These are phyloP conservation scores for Raffaelea albimanens DNA, from an alignment of 2,329 filamentous ascomycete species.

Conservation along the genomic window DNA sequence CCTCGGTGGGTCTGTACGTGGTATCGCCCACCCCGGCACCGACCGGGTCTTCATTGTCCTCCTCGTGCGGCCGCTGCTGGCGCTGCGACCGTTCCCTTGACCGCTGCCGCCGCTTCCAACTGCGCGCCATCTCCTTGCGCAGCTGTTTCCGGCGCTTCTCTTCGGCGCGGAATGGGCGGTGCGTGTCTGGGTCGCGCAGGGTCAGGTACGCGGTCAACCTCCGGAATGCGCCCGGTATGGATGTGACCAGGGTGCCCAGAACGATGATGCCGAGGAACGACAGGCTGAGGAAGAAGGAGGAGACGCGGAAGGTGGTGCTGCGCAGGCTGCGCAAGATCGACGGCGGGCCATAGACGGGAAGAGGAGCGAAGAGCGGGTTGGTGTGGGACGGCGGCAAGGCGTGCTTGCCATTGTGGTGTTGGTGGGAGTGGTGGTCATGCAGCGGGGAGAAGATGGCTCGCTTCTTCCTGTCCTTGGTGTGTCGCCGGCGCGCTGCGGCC, in stretches of 20 bases:
- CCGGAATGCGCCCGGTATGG: conserved; percentile 42
- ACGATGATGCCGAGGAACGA: conserved; percentile 70
- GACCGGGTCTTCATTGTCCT: conserved; percentile 29
- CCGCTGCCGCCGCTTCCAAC: conserved; percentile 46
- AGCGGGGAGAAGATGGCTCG: conserved; percentile 4
- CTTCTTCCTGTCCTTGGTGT: too few species aligned
- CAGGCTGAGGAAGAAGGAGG: conserved; percentile 68
- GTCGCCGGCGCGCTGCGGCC: conserved; percentile 4
- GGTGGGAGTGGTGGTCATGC: conserved; percentile 17
- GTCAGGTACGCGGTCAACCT: conserved; percentile 44
- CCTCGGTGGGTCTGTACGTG: conserved; percentile 64
- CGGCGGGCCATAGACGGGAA: conserved; percentile 74
- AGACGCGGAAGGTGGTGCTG: conserved; percentile 52
- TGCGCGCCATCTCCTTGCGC: conserved; percentile 46
- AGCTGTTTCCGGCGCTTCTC: conserved; percentile 51
- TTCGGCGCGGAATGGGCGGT: conserved; percentile 63
- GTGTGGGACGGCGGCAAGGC: conserved; percentile 57
- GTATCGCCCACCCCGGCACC: conserved; percentile 17
- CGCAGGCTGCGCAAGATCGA: conserved; percentile 56
- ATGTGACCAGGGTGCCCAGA: conserved; percentile 61
- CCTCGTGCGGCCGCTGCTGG: conserved; percentile 7
- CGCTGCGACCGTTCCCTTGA: conserved; percentile 21
- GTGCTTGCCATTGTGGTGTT: conserved; percentile 20
- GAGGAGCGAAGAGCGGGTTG: conserved; percentile 72
- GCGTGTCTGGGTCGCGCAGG: conserved; percentile 48